Conservation (phyloP, 768 basidiomycete genomes). For the Rubroboletus pulcherrimus region DNA sequence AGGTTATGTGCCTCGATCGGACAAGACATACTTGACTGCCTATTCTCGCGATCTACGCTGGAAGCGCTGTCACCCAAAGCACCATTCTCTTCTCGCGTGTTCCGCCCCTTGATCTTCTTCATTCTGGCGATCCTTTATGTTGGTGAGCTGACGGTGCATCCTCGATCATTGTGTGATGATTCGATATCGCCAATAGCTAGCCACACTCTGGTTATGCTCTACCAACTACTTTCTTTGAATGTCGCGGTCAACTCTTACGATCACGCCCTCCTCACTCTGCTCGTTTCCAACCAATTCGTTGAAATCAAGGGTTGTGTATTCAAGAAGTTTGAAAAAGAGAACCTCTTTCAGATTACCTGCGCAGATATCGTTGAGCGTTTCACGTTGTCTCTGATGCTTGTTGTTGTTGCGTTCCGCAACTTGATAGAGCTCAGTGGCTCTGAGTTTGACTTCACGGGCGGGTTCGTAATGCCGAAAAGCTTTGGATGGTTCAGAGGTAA, state of each 20-base stretch:
- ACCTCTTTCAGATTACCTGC: conserved; percentile 96
- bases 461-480: conserved; percentile 73
- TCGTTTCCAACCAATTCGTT: conserved; percentile 97
- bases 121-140: conserved; percentile 77
- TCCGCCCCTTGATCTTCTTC: conserved; percentile 85
- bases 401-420: conserved; percentile 89
- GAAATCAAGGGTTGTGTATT: conserved; percentile 99
- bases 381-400: conserved; percentile 85
- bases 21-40: conserved; percentile 93
- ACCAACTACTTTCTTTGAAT: conserved; percentile 90
- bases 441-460: conserved; percentile 72
- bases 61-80: conserved; percentile 63
- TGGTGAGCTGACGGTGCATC: conserved; percentile 43
- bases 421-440: conserved; percentile 91
- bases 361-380: conserved; percentile 99
- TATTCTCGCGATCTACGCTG: conserved; percentile 91
- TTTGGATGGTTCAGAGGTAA: conserved; percentile 83
- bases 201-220: conserved; percentile 93
- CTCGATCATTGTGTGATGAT: not conserved
- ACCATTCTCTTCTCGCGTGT: conserved; percentile 57
- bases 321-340: conserved; percentile 99
- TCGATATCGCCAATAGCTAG: conserved; percentile 47
- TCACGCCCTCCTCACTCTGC: conserved; percentile 86
- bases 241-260: conserved; percentile 99
- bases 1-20: conserved; percentile 93